Percentiles rank a stretch among this genome's conserved stretches.
Evolutionary conservation across 805 yeast species (phyloP).

Genomic region (Lipomyces starkeyi): DNA sequence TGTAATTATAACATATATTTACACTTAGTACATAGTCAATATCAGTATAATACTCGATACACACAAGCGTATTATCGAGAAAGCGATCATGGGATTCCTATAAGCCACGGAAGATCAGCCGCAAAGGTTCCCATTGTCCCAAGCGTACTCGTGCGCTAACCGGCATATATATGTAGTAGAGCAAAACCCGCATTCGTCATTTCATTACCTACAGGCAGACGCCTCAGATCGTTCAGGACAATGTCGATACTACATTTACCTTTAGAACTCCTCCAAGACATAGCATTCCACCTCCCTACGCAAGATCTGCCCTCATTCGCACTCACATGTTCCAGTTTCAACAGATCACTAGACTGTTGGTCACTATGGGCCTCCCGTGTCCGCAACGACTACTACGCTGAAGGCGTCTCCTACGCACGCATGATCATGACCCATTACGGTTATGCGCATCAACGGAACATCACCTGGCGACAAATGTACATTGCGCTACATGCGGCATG

Average conservation of each 20-base stretch:
- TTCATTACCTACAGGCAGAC: too few relatives aligned
- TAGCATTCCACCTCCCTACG: neutral
- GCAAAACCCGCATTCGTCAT: too few relatives aligned
- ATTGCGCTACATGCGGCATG: conserved; percentile 1
- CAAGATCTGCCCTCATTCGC: conserved; percentile 8
- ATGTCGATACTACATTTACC: neutral
- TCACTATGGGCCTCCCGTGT: neutral
- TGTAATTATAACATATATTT: too few relatives aligned
- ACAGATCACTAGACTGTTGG: neutral
- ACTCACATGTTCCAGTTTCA: neutral
- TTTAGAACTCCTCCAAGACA: neutral
- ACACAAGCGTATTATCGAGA: too few relatives aligned
- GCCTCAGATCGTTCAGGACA: too few relatives aligned
- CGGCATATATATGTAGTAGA: too few relatives aligned
- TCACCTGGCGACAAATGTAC: neutral
- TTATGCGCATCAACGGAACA: neutral
- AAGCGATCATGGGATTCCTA: too few relatives aligned
- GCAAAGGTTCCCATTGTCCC: too few relatives aligned
- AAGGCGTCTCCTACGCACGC: neutral
- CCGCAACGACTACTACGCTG: conserved; percentile 1
- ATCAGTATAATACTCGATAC: too few relatives aligned
- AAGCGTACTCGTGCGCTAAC: too few relatives aligned
- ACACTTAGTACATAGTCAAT: too few relatives aligned
- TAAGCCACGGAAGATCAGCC: too few relatives aligned
- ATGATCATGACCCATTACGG: neutral